Percentiles rank a stretch among this genome's conserved stretches.
Evolutionary conservation across 371 early-diverging fungal genomes (phyloP).

Genomic region (Parasitella parasitica): DNA sequence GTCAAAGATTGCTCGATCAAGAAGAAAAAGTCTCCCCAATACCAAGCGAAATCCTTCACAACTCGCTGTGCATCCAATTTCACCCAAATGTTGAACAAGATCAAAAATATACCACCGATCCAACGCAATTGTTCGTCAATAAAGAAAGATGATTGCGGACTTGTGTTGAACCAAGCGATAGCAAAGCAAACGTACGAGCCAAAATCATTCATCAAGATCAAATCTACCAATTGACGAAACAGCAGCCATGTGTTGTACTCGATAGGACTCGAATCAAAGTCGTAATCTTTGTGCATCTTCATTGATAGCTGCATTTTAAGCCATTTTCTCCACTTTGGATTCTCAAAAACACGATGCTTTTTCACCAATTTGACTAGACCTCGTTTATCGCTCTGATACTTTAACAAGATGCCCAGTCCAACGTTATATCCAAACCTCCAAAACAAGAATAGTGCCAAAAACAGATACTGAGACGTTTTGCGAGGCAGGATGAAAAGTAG

Average conservation of each 20-base stretch:
- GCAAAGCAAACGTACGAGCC: slow-evolving; percentile 76
- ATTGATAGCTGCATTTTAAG: slow-evolving; percentile 61
- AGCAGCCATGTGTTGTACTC: slow-evolving; percentile 92
- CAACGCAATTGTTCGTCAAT: slow-evolving; percentile 59
- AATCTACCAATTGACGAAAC: slow-evolving; percentile 83
- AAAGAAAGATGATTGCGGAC: slow-evolving; percentile 32
- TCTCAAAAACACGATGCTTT: slow-evolving; percentile 27
- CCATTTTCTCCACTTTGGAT: slow-evolving; percentile 47
- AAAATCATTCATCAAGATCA: slow-evolving; percentile 87
- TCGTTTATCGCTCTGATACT: slow-evolving; percentile 68
- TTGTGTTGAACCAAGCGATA: slow-evolving; percentile 57
- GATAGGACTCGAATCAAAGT: slow-evolving; percentile 67
- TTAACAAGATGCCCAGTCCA: slow-evolving; percentile 76
- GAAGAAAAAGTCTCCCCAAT: slow-evolving; percentile 97
- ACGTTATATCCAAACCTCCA: slow-evolving; percentile 83
- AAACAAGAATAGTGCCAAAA: slow-evolving; percentile 64
- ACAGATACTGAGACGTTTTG: slow-evolving; percentile 39
- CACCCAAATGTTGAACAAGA: slow-evolving; percentile 88
- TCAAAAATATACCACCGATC: slow-evolving; percentile 70
- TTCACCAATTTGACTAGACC: slow-evolving; percentile 62
- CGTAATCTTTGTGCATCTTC: slow-evolving; percentile 79
- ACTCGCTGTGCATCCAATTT: slow-evolving; percentile 88
- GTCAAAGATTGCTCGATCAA: slow-evolving; percentile 75
- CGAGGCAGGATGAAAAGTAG: slow-evolving; percentile 56
- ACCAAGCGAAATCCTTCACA: slow-evolving; percentile 94